Conservation (phyloP, 2,329 filamentous ascomycete genomes). For the Arachnomyces sp. region DNA sequence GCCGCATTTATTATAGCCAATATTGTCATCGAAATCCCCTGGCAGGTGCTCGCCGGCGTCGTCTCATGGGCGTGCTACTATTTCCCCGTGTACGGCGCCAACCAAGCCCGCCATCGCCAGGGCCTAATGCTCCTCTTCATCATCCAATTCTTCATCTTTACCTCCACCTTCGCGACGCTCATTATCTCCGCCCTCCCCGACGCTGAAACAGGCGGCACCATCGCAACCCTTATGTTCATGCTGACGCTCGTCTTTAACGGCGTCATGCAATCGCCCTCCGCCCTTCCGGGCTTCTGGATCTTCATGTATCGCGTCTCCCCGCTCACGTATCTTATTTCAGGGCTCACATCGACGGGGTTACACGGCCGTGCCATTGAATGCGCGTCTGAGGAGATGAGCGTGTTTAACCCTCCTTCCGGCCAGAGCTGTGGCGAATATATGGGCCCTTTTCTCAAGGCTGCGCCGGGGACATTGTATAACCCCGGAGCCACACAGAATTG, state of each 20-base stretch:
- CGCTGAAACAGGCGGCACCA: slow-evolving; percentile 66
- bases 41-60: slow-evolving; percentile 67
- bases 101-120: slow-evolving; percentile 60
- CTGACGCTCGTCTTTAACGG: slow-evolving; percentile 65
- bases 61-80: slow-evolving; percentile 78
- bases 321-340: slow-evolving; percentile 72
- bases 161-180: slow-evolving; percentile 72
- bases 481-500: slow-evolving; percentile 44
- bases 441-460: slow-evolving; percentile 37
- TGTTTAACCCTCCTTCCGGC: slow-evolving; percentile 55
- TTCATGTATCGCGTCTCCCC: slow-evolving; percentile 80
- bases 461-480: slow-evolving; percentile 51
- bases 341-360: slow-evolving; percentile 62
- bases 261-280: slow-evolving; percentile 58
- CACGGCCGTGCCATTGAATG: slow-evolving; percentile 61
- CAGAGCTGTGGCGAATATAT: slow-evolving; percentile 57
- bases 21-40: slow-evolving; percentile 77
- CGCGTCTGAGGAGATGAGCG: slow-evolving; percentile 60
- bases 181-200: slow-evolving; percentile 68
- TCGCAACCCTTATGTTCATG: slow-evolving; percentile 68
- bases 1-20: slow-evolving; percentile 76
- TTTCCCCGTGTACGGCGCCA: slow-evolving; percentile 63
- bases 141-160: slow-evolving; percentile 68
- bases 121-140: slow-evolving; percentile 73
- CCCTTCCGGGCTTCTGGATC: slow-evolving; percentile 68